phyloP scores from a whole-genome alignment of 176 grass and related monocot genomes.

The barley (Hordeum vulgare) region DNA sequence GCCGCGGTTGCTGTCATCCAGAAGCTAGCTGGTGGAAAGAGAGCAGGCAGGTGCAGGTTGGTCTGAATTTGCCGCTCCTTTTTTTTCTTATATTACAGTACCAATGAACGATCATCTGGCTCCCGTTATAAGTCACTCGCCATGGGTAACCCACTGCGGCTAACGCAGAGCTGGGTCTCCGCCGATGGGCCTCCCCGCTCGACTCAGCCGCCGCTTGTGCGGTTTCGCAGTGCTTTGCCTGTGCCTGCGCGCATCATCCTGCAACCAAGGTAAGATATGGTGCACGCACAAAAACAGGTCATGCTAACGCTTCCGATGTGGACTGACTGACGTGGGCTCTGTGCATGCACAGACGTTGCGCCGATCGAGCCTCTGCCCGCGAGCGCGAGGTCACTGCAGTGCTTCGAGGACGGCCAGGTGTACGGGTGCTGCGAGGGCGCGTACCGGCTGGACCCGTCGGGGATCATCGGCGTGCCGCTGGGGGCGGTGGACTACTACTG shows the following conservation, averaged over 20 bases:
- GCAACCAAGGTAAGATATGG: constrained; percentile 13
- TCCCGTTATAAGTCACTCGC: not conserved
- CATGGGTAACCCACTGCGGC: not conserved
- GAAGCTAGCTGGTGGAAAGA: not conserved
- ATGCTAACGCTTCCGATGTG: not conserved
- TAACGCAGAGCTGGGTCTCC: not conserved
- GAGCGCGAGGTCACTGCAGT: constrained; percentile 34
- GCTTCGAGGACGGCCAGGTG: constrained; percentile 55
- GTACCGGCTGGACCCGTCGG: constrained; percentile 35
- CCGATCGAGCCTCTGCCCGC: not conserved
- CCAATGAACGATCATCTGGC: not conserved
- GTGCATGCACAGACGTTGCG: not conserved
- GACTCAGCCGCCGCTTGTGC: constrained; percentile 9
- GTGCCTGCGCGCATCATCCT: constrained; percentile 14
- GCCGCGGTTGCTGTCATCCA: not conserved
- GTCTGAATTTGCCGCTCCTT: constrained; percentile 11
- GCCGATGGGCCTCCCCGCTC: constrained; percentile 24
- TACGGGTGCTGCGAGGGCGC: constrained; percentile 52
- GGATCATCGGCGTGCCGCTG: constrained; percentile 27
- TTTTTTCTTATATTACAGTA: not conserved
- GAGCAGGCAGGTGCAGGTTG: constrained; percentile 20
- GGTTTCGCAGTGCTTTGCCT: constrained; percentile 18
- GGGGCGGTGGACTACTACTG: constrained; percentile 43
- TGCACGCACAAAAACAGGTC: too few relatives aligned
- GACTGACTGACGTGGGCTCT: not conserved